Percentiles rank a stretch among this genome's conserved stretches.
Evolutionary conservation across 2,329 filamentous ascomycete species (phyloP).

Genomic region (Eurotiales sp.): DNA sequence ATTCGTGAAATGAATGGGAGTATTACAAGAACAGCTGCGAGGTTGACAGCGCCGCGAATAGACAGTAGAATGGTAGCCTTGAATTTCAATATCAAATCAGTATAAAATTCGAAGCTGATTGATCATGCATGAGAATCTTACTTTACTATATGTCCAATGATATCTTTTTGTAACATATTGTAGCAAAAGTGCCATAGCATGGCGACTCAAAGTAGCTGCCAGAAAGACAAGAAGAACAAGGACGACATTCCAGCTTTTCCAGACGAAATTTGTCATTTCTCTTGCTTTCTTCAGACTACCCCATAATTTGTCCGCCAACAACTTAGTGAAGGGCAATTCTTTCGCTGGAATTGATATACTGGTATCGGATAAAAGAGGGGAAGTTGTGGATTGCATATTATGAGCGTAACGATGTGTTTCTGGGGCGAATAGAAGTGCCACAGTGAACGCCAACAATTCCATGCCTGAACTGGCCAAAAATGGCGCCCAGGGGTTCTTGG

Average conservation of each 20-base stretch:
- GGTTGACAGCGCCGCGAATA: constrained; percentile 1
- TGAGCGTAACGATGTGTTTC: neutral
- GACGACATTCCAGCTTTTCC: neutral
- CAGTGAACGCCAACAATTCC: constrained; percentile 5
- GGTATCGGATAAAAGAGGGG: neutral
- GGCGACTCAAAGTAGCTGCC: neutral
- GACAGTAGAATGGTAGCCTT: constrained; percentile 6
- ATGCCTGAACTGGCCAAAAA: constrained; percentile 4
- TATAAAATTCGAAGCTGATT: no score
- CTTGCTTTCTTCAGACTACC: neutral
- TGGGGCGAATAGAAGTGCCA: constrained; percentile 5
- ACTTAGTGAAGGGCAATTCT: neutral
- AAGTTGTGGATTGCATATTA: neutral
- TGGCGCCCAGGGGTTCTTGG: constrained; percentile 21
- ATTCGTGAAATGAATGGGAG: constrained; percentile 4
- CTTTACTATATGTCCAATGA: constrained; percentile 8
- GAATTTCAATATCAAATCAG: no score
- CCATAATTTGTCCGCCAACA: neutral
- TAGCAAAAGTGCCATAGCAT: constrained; percentile 5
- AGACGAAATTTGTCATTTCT: neutral
- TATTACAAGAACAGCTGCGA: constrained; percentile 6
- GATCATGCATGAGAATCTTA: neutral
- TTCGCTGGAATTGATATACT: neutral
- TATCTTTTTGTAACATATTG: constrained; percentile 8
- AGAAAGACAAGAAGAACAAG: constrained; percentile 8